phyloP scores from a whole-genome alignment of 2,329 filamentous ascomycete species.

The Microsporum audouinii region DNA sequence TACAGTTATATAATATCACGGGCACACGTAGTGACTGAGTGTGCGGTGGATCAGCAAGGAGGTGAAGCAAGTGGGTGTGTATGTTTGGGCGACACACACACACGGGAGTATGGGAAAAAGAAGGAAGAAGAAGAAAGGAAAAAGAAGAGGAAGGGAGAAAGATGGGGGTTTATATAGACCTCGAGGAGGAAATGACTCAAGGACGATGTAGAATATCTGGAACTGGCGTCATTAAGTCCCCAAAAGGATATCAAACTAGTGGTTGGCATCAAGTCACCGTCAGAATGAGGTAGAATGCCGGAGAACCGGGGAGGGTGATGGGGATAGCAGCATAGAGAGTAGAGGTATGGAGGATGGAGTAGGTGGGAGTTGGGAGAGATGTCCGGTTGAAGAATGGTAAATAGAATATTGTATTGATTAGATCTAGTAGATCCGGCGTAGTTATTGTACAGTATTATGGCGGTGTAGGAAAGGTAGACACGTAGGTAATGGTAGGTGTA shows the following conservation, averaged over 20 bases:
- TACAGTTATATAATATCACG: slow-evolving; percentile 4
- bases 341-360: neutral
- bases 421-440: neutral
- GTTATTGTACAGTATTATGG: neutral
- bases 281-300: neutral
- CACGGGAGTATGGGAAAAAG: neutral
- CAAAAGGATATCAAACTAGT: neutral
- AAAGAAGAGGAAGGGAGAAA: neutral
- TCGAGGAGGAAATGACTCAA: neutral
- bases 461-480: neutral
- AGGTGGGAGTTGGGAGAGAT: neutral
- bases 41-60: neutral
- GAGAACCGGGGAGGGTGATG: neutral
- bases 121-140: slow-evolving; percentile 2
- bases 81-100: neutral
- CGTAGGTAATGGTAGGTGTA: neutral
- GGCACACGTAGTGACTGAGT: neutral
- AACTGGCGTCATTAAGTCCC: neutral
- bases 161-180: neutral
- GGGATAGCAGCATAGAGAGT: neutral
- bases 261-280: neutral
- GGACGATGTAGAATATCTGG: neutral
- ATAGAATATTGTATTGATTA: neutral
- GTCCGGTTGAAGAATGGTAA: neutral
- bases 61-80: neutral